A percentile compares a stretch with the other conserved stretches of the same genome.
These are phyloP conservation scores for Penicillium paxilli DNA, from an alignment of 495 filamentous ascomycete species.

Conservation along the genomic window DNA sequence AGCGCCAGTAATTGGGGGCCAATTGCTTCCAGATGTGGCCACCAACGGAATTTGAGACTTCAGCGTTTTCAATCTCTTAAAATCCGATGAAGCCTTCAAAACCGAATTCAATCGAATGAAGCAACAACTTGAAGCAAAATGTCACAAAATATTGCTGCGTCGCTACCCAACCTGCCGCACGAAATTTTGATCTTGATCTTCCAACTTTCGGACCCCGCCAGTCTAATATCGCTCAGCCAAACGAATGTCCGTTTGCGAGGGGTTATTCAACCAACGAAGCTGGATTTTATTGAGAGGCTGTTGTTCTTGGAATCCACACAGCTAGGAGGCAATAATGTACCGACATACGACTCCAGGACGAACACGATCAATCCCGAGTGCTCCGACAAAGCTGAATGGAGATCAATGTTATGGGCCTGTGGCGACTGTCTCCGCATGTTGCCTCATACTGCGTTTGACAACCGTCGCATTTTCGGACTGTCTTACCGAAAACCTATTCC, in stretches of 20 bases:
- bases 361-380: neutral
- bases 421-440: neutral
- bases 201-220: neutral
- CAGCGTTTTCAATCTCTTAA: neutral
- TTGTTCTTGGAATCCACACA: neutral
- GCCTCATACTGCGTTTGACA: neutral
- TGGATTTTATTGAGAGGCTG: neutral
- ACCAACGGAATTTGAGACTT: neutral
- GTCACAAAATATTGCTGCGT: neutral
- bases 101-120: neutral
- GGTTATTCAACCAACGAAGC: neutral
- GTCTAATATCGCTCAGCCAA: neutral
- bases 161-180: neutral
- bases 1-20: neutral
- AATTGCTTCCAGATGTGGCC: too few relatives aligned
- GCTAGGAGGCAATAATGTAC: neutral
- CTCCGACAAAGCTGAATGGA: neutral
- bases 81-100: neutral
- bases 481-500: neutral
- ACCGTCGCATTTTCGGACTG: neutral
- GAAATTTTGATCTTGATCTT: neutral
- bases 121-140: neutral
- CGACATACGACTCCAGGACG: neutral
- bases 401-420: neutral
- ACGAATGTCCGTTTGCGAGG: neutral